A percentile compares a stretch with the other conserved stretches of the same genome.
phyloP scores from a whole-genome alignment of 1,139 yeast genomes.

The Arxiozyma bovina region DNA sequence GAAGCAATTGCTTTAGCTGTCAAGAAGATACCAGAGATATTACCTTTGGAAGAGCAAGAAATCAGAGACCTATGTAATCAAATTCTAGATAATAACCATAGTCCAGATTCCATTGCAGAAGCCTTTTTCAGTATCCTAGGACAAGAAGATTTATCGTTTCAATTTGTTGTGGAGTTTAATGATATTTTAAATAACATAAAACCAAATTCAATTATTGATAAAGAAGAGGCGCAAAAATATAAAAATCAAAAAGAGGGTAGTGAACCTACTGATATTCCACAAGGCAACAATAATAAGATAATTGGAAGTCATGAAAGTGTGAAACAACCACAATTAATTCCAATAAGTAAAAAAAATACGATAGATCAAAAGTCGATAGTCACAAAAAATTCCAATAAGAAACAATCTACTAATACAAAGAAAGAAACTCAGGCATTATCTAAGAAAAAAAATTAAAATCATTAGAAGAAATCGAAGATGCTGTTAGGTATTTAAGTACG shows the following conservation, averaged over 20 bases:
- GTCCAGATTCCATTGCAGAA: constrained; percentile 24
- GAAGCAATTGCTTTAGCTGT: constrained; percentile 27
- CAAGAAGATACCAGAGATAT: constrained; percentile 23
- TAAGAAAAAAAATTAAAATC: constrained; percentile 48
- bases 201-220: not conserved
- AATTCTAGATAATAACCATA: constrained; percentile 13
- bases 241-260: not conserved
- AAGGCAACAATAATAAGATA: not conserved
- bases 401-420: not conserved
- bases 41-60: constrained; percentile 27
- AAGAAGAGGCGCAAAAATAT: not conserved
- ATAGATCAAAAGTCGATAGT: not conserved
- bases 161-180: constrained; percentile 26
- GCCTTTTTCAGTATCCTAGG: constrained; percentile 29
- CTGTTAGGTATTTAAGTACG: constrained; percentile 34
- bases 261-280: not conserved
- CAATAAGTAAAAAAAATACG: not conserved
- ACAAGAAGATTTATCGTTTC: constrained; percentile 26
- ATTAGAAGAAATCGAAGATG: constrained; percentile 43
- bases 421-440: constrained; percentile 14
- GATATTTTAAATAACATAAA: constrained; percentile 12
- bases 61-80: constrained; percentile 24
- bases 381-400: not conserved
- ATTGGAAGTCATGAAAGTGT: not conserved
- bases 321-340: not conserved